phyloP scores from a whole-genome alignment of 495 filamentous ascomycete genomes.

The Tuber aestivum region DNA sequence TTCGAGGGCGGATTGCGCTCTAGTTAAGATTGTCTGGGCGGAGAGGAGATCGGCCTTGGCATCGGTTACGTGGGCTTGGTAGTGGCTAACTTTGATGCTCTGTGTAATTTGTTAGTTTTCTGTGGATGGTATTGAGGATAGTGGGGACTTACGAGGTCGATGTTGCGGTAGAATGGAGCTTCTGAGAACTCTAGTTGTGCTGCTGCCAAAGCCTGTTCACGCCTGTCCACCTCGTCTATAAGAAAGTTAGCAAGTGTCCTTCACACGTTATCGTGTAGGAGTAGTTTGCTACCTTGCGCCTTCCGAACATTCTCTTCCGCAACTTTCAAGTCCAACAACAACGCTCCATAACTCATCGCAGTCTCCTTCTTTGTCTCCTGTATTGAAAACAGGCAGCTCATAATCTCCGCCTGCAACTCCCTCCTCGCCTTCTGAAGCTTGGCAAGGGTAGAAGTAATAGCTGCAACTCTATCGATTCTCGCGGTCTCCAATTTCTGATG shows the following conservation, averaged over 20 bases:
- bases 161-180: conserved; percentile 16
- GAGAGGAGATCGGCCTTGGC: conserved; percentile 6
- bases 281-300: conserved; percentile 19
- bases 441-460: conserved; percentile 11
- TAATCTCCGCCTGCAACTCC: conserved; percentile 18
- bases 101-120: conserved; percentile 5
- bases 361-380: conserved; percentile 35
- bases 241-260: conserved; percentile 1
- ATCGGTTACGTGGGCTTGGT: conserved; percentile 14
- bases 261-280: not conserved
- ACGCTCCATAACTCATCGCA: conserved; percentile 21
- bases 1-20: conserved; percentile 12
- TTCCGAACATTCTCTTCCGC: conserved; percentile 11
- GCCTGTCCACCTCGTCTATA: conserved; percentile 11
- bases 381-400: conserved; percentile 15
- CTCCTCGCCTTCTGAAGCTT: conserved; percentile 14
- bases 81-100: conserved; percentile 22
- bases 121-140: not conserved
- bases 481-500: conserved; percentile 22
- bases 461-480: conserved; percentile 25
- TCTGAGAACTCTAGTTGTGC: conserved; percentile 10
- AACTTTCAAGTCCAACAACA: conserved; percentile 21
- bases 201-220: conserved; percentile 10
- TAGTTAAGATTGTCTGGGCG: conserved; percentile 15
- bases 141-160: conserved; percentile 15